Evolutionary conservation across 2,329 filamentous ascomycete species (phyloP).

Genomic region (Albophoma yamanashiensis): DNA sequence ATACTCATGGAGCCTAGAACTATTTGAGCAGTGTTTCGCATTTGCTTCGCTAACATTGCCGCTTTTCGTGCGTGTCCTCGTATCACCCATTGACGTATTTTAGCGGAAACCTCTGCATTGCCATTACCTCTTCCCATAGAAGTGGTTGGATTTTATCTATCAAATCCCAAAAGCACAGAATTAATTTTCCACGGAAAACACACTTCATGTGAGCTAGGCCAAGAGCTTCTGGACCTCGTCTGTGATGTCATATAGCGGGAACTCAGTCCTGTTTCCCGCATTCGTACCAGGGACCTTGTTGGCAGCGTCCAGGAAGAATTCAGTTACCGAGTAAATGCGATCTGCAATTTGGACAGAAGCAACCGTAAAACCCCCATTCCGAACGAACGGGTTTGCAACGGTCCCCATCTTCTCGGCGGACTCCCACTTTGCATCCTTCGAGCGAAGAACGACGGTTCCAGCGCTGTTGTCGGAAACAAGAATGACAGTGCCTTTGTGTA

Average conservation of each 20-base stretch:
- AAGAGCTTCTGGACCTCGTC: neutral
- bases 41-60: no score
- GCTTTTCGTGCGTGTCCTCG: no score
- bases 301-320: neutral
- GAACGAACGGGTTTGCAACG: slow-evolving; percentile 12
- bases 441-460: slow-evolving; percentile 25
- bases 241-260: neutral
- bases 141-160: neutral
- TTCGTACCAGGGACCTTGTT: neutral
- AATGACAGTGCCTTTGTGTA: slow-evolving; percentile 20
- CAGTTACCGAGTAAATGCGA: neutral
- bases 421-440: slow-evolving; percentile 20
- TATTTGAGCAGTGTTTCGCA: no score
- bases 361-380: slow-evolving; percentile 5
- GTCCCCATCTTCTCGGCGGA: slow-evolving; percentile 23
- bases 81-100: no score
- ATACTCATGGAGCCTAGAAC: no score
- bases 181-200: neutral
- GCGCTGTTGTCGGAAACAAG: slow-evolving; percentile 18
- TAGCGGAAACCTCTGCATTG: neutral
- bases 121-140: neutral
- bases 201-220: neutral
- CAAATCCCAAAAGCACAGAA: neutral
- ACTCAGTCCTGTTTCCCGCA: neutral
- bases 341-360: slow-evolving; percentile 7